Conservation (phyloP, 345 rosid genomes). For the Geranium brycei region DNA sequence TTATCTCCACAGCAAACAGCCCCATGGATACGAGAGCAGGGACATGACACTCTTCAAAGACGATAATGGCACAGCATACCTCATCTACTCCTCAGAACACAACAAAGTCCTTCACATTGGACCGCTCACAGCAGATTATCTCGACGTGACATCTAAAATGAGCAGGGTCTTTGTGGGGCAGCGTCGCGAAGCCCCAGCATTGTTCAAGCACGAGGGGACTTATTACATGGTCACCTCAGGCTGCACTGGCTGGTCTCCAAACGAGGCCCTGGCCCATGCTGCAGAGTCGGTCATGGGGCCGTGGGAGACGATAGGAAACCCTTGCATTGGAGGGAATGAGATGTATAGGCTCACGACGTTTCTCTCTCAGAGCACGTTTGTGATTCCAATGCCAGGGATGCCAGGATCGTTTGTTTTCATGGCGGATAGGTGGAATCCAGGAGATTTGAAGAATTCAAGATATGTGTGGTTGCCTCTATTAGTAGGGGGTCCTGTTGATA, state of each 20-base stretch:
- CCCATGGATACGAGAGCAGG: conserved; percentile 78
- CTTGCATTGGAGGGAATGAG: conserved; percentile 75
- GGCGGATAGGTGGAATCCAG: conserved; percentile 95
- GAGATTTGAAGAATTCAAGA: conserved; percentile 72
- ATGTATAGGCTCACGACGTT: conserved; percentile 56
- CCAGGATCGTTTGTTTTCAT: conserved; percentile 61
- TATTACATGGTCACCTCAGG: conserved; percentile 92
- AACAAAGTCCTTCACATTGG: conserved; percentile 80
- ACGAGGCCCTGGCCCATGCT: conserved; percentile 72
- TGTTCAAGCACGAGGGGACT: conserved; percentile 59
- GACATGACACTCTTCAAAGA: conserved; percentile 92
- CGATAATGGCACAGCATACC: conserved; percentile 65
- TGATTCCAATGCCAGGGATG: conserved; percentile 56
- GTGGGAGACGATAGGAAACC: conserved; percentile 91
- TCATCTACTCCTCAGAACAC: conserved; percentile 72
- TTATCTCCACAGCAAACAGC: conserved; percentile 61
- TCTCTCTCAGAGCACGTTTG: conserved; percentile 73
- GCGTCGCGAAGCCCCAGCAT: conserved; percentile 80
- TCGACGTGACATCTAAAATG: conserved; percentile 39
- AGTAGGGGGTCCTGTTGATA: conserved; percentile 63
- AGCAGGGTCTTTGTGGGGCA: conserved; percentile 51
- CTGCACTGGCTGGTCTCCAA: conserved; percentile 97
- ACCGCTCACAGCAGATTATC: conserved; percentile 59
- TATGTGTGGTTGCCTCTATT: conserved; percentile 77
- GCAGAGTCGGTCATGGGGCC: conserved; percentile 81